Evolutionary conservation across 768 basidiomycete genomes (phyloP), one percentile per base, ranked within the genome.

Genomic region (Paxillus rubicundulus): DNA sequence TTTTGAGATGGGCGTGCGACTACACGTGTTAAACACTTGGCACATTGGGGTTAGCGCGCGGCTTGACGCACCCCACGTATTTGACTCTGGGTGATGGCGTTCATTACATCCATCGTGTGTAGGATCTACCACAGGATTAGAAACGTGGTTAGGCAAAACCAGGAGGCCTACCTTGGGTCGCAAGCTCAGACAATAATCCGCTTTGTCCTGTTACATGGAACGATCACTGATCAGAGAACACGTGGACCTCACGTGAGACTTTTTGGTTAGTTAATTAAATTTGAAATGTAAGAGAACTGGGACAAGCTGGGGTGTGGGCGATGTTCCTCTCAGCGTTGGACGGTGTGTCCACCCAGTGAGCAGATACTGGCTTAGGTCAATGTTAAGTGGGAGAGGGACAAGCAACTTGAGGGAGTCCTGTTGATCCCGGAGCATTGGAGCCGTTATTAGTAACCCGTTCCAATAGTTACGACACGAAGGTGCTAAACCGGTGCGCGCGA

Each of bases 401-500:
- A 12, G 27, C 27, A 28, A 28, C 20, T 27, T 36, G 43, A 14
- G 50, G 27, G 5, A 38, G 24, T 30, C 32, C 32, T 16, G 21
- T 36, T 44, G 54, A 43, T 38, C 30, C 33, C 5, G 24, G 5
- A 7, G 21, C 38, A 10, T 24, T 36, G 49, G 42, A 47, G 49
- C 53, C 56, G 52, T 61, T 63, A 61, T 58, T 64, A 65, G 67
- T 63, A 60, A 70, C 56, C 24, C 20, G 52, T 47, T 28, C 63
- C 55, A 51, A 51, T 45, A 32, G 56, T 71, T 71, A 69, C 68
- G 68, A 70, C 61, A 69, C 58, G 47, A 54, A 60, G 53, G 40
- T 53, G 59, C 49, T 47, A 68, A 69, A 69, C 69, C 69, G 63
- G 68, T 71, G 67, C 67, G 45, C 50, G 49, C 47, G 41, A 37